Conservation (phyloP, 495 filamentous ascomycete species). For the Aspergillus diversus region DNA sequence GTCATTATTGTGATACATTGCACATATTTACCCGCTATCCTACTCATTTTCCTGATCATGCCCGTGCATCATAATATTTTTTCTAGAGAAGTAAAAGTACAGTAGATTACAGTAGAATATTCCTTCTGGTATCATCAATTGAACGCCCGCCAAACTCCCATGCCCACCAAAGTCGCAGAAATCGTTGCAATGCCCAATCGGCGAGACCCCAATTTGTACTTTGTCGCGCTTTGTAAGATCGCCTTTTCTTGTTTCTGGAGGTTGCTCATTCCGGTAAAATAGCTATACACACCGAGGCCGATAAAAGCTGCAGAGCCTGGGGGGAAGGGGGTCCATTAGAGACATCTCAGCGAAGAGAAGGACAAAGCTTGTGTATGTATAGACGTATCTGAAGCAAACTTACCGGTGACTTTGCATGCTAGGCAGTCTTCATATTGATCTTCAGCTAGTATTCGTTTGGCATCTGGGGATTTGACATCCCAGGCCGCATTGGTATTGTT, state of each 20-base stretch:
- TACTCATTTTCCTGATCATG: background rate
- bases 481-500: constrained; percentile 26
- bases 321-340: background rate
- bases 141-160: constrained; percentile 65
- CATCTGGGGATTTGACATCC: constrained; percentile 39
- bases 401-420: constrained; percentile 70
- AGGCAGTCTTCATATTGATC: constrained; percentile 71
- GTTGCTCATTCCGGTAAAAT: constrained; percentile 76
- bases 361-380: background rate
- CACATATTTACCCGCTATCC: constrained; percentile 4
- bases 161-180: constrained; percentile 66
- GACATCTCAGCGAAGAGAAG: background rate
- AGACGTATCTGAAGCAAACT: constrained; percentile 19
- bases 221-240: constrained; percentile 70
- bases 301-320: constrained; percentile 82
- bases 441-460: constrained; percentile 58
- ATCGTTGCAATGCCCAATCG: constrained; percentile 71
- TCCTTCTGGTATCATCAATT: constrained; percentile 41
- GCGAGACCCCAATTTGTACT: constrained; percentile 77
- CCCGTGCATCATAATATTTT: background rate
- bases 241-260: constrained; percentile 68
- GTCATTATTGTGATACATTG: constrained; percentile 14
- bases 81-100: constrained; percentile 6
- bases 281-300: constrained; percentile 88
- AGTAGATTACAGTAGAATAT: constrained; percentile 10